A percentile compares a stretch with the other conserved stretches of the same genome.
phyloP scores from a whole-genome alignment of 2,329 filamentous ascomycete species.

The Pseudogymnoascus sp. region DNA sequence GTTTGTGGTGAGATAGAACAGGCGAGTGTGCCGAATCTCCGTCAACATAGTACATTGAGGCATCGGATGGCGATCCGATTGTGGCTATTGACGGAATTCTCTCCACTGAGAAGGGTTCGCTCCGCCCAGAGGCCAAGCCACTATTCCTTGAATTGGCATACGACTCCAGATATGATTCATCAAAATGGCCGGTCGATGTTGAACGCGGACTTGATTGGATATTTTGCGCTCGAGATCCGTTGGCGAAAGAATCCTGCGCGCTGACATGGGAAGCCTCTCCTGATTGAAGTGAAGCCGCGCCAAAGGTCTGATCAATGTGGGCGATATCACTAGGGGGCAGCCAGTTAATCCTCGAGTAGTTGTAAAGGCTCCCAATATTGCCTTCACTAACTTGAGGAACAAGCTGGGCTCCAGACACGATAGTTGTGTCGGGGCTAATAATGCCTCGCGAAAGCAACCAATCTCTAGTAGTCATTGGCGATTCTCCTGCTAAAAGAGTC shows the following conservation, averaged over 20 bases:
- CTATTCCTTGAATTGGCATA: not conserved
- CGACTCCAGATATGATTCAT: not conserved
- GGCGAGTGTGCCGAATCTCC: not conserved
- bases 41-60: constrained; percentile 3
- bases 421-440: constrained; percentile 3
- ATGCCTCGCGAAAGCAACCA: not conserved
- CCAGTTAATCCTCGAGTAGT: constrained; percentile 11
- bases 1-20: not conserved
- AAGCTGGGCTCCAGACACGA: constrained; percentile 6
- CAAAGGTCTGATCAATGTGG: not conserved
- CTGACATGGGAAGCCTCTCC: not conserved
- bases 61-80: not conserved
- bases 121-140: not conserved
- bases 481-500: not conserved
- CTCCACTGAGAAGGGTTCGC: not conserved
- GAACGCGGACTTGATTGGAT: not conserved
- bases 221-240: not conserved
- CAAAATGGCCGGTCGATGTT: not conserved
- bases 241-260: not conserved
- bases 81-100: not conserved
- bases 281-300: not conserved
- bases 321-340: not conserved
- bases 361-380: constrained; percentile 9
- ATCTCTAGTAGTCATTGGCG: not conserved
- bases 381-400: constrained; percentile 9